phyloP scores from a whole-genome alignment of 805 yeast species.

The Lachancea lanzarotensis region DNA sequence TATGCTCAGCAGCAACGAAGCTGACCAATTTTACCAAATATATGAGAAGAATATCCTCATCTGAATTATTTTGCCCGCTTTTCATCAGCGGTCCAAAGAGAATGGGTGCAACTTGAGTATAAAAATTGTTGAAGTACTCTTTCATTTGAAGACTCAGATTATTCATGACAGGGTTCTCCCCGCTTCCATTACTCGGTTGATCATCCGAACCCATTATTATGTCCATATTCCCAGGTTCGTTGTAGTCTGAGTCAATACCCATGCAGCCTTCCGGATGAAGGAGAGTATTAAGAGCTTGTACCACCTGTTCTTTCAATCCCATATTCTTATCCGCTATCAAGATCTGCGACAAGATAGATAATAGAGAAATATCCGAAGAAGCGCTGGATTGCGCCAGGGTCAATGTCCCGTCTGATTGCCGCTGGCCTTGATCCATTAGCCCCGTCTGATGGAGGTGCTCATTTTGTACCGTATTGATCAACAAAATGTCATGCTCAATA shows the following conservation, averaged over 20 bases:
- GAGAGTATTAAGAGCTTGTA: constrained; percentile 71
- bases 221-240: constrained; percentile 9
- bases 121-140: constrained; percentile 47
- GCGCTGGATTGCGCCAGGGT: background rate
- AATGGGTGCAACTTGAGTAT: constrained; percentile 51
- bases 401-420: constrained; percentile 7
- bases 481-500: constrained; percentile 73
- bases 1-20: constrained; percentile 64
- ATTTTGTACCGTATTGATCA: constrained; percentile 38
- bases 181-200: constrained; percentile 10
- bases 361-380: constrained; percentile 47
- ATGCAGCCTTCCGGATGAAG: constrained; percentile 48
- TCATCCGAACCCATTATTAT: constrained; percentile 6
- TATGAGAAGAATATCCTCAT: constrained; percentile 42
- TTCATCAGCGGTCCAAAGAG: constrained; percentile 45
- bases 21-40: constrained; percentile 64
- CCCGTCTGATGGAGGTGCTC: constrained; percentile 12
- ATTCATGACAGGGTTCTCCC: constrained; percentile 9
- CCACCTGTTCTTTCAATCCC: constrained; percentile 74
- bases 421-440: constrained; percentile 8
- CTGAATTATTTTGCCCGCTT: constrained; percentile 12
- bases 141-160: constrained; percentile 19
- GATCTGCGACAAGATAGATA: constrained; percentile 50
- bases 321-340: constrained; percentile 56
- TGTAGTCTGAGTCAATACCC: constrained; percentile 16